Evolutionary conservation across 306 rosid genomes (phyloP).

Genomic region (Fragaria ananassa): DNA sequence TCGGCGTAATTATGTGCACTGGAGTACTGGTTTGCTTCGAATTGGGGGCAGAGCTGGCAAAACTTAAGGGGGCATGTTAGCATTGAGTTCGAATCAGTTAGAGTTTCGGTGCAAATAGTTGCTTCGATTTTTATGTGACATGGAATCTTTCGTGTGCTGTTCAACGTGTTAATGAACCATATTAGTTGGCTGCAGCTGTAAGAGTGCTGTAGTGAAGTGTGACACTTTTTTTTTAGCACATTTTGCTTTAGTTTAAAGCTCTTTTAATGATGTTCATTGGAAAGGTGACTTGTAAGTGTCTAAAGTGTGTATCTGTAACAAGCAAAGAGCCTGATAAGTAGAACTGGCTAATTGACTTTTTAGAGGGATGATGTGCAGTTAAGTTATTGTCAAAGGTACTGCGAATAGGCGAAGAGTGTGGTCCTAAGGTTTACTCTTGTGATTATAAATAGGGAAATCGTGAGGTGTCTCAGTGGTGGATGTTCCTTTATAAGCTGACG

Average conservation of each 20-base stretch:
- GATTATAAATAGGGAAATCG: not conserved
- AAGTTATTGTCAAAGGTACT: not conserved
- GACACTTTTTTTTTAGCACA: not conserved
- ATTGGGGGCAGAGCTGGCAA: conserved; percentile 16
- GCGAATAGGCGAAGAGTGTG: not conserved
- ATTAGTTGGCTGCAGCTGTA: conserved; percentile 3
- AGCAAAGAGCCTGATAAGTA: not conserved
- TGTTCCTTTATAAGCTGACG: not conserved
- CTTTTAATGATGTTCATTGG: not conserved
- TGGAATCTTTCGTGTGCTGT: not conserved
- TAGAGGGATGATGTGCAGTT: not conserved
- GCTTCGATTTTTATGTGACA: not conserved
- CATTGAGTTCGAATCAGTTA: conserved; percentile 6
- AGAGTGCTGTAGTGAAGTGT: not conserved
- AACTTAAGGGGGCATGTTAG: conserved; percentile 5
- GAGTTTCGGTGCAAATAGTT: conserved; percentile 6
- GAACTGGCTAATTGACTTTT: not conserved
- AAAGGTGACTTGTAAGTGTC: not conserved
- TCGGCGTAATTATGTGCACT: not conserved
- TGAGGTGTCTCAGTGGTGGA: not conserved
- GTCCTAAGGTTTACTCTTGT: not conserved
- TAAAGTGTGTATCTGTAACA: not conserved
- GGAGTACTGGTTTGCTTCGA: conserved; percentile 4
- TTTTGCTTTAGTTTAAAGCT: not conserved
- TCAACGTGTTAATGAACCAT: not conserved